These are phyloP conservation scores for Achaetomiella virescens DNA, from an alignment of 495 filamentous ascomycete genomes.

Conservation along the genomic window DNA sequence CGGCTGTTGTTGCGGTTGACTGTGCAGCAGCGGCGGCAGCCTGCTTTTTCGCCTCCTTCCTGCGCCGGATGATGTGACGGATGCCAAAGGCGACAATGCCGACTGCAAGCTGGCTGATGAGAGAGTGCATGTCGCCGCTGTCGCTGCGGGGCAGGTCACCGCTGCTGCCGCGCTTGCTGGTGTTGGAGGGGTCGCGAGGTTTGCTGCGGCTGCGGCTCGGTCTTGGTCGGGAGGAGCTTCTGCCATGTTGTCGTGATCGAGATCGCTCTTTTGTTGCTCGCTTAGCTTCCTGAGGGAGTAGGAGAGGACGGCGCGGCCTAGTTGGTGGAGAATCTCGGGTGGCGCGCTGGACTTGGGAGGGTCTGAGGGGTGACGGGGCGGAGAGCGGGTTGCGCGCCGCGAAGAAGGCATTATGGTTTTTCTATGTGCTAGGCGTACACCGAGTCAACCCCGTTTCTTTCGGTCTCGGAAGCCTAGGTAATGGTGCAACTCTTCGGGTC, in stretches of 20 bases:
- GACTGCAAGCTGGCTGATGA: conserved; percentile 24
- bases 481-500: no score
- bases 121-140: conserved; percentile 21
- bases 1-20: neutral
- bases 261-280: neutral
- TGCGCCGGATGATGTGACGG: conserved; percentile 14
- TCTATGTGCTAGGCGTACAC: neutral
- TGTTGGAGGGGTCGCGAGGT: neutral
- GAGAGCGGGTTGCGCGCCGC: neutral
- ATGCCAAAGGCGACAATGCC: conserved; percentile 23
- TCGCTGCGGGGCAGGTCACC: conserved; percentile 1
- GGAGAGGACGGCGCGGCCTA: conserved; percentile 23
- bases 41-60: conserved; percentile 13
- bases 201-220: conserved; percentile 1
- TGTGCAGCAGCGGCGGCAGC: conserved; percentile 1
- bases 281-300: conserved; percentile 21
- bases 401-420: neutral
- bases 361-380: neutral
- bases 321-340: conserved; percentile 20
- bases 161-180: conserved; percentile 1
- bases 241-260: neutral
- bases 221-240: neutral
- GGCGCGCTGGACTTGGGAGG: neutral
- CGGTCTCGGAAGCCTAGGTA: no score
- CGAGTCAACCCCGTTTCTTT: neutral